Evolutionary conservation across 441 rosid genomes (phyloP), one percentile per base, ranked within the genome.

Genomic region (Croton laevigatus): DNA sequence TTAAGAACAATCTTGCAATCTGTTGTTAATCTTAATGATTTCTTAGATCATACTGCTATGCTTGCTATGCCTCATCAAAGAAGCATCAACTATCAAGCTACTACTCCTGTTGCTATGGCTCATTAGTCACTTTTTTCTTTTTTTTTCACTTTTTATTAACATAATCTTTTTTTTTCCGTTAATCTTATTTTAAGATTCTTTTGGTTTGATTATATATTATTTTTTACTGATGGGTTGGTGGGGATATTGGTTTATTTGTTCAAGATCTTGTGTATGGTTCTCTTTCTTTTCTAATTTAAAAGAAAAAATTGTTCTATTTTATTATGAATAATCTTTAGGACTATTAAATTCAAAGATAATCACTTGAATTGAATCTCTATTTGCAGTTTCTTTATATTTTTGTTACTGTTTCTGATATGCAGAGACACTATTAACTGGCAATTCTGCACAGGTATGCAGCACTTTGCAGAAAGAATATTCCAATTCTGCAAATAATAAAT

Each of bases 1-100:
- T 75, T 94, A 38, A 86, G 92, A 74, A 76, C 80, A 40, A 84
- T 94, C 32, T 79, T 94, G 46, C 86, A 94, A 69, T 91, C 98
- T 49, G 98, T 94, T 74, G 91, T 87, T 48, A 83, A 86, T 44
- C 89, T 94, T 45, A 90, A 90, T 60, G 97, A 94, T 80, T 94
- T 94, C 85, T 80, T 94, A 88, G 99, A 94, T 84, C 97, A 94
- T 69, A 94, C 97, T 14, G 87, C 96, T 6, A 91, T 91, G 96
- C 88, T 94, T 0, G 97, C 96, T 36, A 87, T 87, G 94, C 97
- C 97, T 70, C 84, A 91, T 72, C 97, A 91, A 76, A 89, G 91
- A 80, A 81, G 85, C 82, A 85, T 94, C 79, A 84, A 78, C 75
- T 89, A 81, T 73, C 76, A 75, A 53, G 57, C 57, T 46, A 16